phyloP scores from a whole-genome alignment of 177 flowering plant species.

The Vitis hybrid region DNA sequence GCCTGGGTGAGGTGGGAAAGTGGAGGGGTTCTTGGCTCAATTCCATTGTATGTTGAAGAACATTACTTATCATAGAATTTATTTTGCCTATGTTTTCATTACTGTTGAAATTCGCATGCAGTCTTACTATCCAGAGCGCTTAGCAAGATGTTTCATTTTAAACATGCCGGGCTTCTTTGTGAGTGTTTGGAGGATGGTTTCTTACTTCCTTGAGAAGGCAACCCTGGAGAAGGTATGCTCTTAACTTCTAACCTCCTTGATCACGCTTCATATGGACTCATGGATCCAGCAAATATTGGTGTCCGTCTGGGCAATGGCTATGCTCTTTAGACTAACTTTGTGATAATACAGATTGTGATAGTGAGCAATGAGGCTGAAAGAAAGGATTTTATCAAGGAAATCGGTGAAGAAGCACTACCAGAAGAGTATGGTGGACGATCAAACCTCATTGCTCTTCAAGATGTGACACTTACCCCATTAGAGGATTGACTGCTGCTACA shows the following conservation, averaged over 20 bases:
- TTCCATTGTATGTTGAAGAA: no score
- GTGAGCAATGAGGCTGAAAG: slow-evolving; percentile 62
- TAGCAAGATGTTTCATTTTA: slow-evolving; percentile 58
- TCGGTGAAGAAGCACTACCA: slow-evolving; percentile 68
- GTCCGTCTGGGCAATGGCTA: no score
- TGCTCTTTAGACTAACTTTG: background rate
- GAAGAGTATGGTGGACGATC: slow-evolving; percentile 79
- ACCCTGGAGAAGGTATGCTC: slow-evolving; percentile 73
- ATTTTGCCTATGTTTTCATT: background rate
- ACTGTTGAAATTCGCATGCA: slow-evolving; percentile 26
- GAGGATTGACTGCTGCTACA: slow-evolving; percentile 9
- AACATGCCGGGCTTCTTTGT: slow-evolving; percentile 86
- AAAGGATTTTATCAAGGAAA: slow-evolving; percentile 34
- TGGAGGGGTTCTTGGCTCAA: no score
- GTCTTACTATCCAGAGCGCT: slow-evolving; percentile 91
- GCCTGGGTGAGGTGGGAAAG: no score
- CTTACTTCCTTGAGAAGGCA: slow-evolving; percentile 77
- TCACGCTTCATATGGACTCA: background rate
- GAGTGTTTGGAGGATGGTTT: slow-evolving; percentile 78
- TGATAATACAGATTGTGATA: slow-evolving; percentile 59
- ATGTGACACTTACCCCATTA: slow-evolving; percentile 35
- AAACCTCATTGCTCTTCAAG: slow-evolving; percentile 63
- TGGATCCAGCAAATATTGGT: no score
- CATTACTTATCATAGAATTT: background rate
- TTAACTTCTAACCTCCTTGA: background rate